A percentile compares a stretch with the other conserved stretches of the same genome.
phyloP scores from a whole-genome alignment of 208 protist species.

The Wallacemonas collosoma region DNA sequence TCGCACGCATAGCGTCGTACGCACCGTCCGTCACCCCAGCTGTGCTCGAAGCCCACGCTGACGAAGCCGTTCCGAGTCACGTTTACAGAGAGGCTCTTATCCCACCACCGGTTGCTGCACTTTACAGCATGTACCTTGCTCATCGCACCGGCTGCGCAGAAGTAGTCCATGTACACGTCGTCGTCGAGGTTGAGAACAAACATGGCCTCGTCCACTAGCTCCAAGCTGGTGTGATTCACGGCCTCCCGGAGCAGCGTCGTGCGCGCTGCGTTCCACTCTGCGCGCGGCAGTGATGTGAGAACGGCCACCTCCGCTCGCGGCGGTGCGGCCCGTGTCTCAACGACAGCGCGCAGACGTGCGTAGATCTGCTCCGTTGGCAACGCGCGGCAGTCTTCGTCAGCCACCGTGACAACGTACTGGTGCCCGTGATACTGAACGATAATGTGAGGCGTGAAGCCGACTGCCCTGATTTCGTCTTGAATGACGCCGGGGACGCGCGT shows the following conservation, averaged over 20 bases:
- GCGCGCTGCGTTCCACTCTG: constrained; percentile 67
- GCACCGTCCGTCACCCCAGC: constrained; percentile 70
- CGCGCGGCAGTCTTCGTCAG: constrained; percentile 64
- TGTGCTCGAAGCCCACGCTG: constrained; percentile 73
- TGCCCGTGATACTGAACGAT: constrained; percentile 73
- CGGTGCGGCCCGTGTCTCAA: constrained; percentile 30
- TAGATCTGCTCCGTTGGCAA: constrained; percentile 78
- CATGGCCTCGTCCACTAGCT: constrained; percentile 78
- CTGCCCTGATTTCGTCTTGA: constrained; percentile 74
- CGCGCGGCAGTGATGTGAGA: constrained; percentile 65
- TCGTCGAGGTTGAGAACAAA: constrained; percentile 85
- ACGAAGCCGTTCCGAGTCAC: constrained; percentile 56
- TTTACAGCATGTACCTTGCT: constrained; percentile 38
- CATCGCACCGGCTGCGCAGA: constrained; percentile 31
- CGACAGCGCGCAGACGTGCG: constrained; percentile 72
- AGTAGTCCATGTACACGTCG: constrained; percentile 37
- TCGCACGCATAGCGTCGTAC: constrained; percentile 74
- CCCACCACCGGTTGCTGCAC: constrained; percentile 81
- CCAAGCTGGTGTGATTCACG: constrained; percentile 60
- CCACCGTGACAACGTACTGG: constrained; percentile 76
- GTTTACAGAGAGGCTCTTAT: constrained; percentile 87
- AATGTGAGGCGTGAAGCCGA: constrained; percentile 73
- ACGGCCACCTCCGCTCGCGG: constrained; percentile 53
- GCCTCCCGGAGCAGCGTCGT: constrained; percentile 52
- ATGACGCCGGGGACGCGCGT: constrained; percentile 76